A percentile compares a stretch with the other conserved stretches of the same genome.
Conservation (phyloP, 108 stramenopile species). For the Cyclostephanos tholiformis region DNA sequence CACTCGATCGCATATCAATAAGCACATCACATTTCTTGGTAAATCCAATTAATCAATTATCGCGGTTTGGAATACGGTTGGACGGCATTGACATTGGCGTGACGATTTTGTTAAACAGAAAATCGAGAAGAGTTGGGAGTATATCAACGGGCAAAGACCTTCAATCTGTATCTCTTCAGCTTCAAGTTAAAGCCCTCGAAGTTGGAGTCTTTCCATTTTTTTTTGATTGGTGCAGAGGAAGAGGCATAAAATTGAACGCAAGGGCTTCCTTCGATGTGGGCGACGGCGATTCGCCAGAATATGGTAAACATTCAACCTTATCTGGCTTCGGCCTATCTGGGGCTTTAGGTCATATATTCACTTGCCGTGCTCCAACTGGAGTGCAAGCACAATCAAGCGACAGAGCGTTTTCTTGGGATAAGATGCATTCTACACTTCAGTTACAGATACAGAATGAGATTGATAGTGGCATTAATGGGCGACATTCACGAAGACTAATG, state of each 20-base stretch:
- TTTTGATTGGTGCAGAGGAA: conserved; percentile 19
- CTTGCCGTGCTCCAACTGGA: not conserved
- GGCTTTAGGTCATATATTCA: conserved; percentile 23
- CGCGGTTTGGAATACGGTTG: conserved; percentile 28
- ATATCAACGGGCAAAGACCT: not conserved
- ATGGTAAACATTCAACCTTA: conserved; percentile 2
- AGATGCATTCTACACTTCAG: conserved; percentile 23
- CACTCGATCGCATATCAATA: conserved; percentile 39
- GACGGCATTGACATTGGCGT: conserved; percentile 33
- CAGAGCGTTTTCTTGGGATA: conserved; percentile 36
- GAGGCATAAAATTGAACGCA: conserved; percentile 24
- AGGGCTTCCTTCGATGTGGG: conserved; percentile 3
- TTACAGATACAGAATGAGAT: not conserved
- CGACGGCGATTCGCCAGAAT: not conserved
- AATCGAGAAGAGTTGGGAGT: not conserved
- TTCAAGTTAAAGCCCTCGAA: conserved; percentile 19
- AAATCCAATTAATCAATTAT: conserved; percentile 6
- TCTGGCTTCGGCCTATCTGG: conserved; percentile 22
- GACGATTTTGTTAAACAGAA: conserved; percentile 24
- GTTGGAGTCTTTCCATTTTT: conserved; percentile 28
- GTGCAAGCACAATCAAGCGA: conserved; percentile 5
- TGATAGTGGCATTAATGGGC: not conserved
- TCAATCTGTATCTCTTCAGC: conserved; percentile 28
- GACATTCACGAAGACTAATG: not conserved
- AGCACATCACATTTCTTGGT: conserved; percentile 28